Percentiles rank a stretch among this genome's conserved stretches.
Conservation (phyloP, 306 rosid species). For the Casuarina cunninghamiana region DNA sequence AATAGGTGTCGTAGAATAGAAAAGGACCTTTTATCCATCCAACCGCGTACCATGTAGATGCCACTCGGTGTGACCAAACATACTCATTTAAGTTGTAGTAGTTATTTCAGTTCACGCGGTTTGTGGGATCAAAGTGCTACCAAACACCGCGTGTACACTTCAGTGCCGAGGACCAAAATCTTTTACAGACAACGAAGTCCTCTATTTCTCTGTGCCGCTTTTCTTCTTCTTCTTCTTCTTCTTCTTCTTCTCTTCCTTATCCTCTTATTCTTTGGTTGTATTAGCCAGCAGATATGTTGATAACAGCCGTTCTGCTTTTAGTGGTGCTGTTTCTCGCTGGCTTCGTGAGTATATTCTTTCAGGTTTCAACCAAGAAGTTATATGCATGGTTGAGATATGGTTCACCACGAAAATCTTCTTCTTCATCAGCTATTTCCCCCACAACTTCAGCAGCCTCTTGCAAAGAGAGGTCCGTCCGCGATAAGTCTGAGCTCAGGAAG, state of each 20-base stretch:
- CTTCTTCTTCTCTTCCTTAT: slow-evolving; percentile 24
- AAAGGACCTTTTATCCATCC: too few relatives aligned
- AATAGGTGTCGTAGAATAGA: too few relatives aligned
- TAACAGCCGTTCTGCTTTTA: slow-evolving; percentile 40
- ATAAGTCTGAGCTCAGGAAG: slow-evolving; percentile 40
- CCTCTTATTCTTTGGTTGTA: slow-evolving; percentile 21
- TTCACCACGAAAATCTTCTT: slow-evolving; percentile 11
- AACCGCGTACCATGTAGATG: background rate
- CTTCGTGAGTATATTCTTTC: slow-evolving; percentile 43
- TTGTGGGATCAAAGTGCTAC: slow-evolving; percentile 54
- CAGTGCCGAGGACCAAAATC: background rate
- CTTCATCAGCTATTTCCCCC: slow-evolving; percentile 11
- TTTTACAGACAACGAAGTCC: slow-evolving; percentile 29
- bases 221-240: slow-evolving; percentile 20
- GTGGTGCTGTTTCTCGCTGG: slow-evolving; percentile 65
- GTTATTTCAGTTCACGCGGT: slow-evolving; percentile 51
- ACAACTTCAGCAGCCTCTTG: background rate
- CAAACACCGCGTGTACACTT: slow-evolving; percentile 46
- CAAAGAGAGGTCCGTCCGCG: background rate
- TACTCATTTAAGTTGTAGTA: background rate
- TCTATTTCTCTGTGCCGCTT: background rate
- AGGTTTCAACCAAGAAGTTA: slow-evolving; percentile 50
- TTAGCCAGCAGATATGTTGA: slow-evolving; percentile 35
- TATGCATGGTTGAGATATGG: slow-evolving; percentile 34
- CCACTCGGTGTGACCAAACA: background rate